Base-by-base conservation (phyloP, 129 eudicot genomes). In the Lactuca sativa region DNA sequence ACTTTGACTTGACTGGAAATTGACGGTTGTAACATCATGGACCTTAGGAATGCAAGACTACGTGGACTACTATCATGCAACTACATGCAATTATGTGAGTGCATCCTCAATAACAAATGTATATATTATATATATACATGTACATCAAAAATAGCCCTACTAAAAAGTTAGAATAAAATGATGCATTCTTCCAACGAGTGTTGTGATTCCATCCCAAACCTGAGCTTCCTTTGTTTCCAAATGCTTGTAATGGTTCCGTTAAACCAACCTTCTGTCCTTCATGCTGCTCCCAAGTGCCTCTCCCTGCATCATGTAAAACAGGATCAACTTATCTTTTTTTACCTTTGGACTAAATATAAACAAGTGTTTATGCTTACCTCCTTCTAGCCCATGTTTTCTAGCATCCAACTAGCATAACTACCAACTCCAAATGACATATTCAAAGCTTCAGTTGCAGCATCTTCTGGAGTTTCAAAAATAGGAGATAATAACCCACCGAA, bases 371-470 rank as follows among this genome's bases (percentile, higher is more conserved):
- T 56, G 14, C 41, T 66, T 90, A 95, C 97, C 95, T 95, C 93
- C 63, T 90, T 90, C 99, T 97, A 90, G 80, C 99, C 97, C 99
- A 95, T 90, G 74, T 74, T 83, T 77, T 87, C 84, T 9, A 95
- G 82, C 58, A 95, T 74, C 77, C 74, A 85, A 56, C 86, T 84
- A 33, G 97, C 99, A 77, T 87, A 95, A 77, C 99, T 95, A 61
- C 96, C 96, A 17, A 63, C 89, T 71, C 99, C 99, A 47, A 95
- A 87, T 53, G 97, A 87, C 78, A 80, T 65, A 74, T 80, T 78
- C 81, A 87, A 71, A 37, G 99, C 81, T 76, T 95, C 97, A 33
- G 90, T 85, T 59, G 86, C 86, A 69, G 95, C 93, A 57, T 73
- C 88, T 76, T 85, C 83, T 3, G 77, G 73, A 62, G 48, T 49